Conservation (phyloP, 1,284 basidiomycete genomes). For the Sparassis latifolia region DNA sequence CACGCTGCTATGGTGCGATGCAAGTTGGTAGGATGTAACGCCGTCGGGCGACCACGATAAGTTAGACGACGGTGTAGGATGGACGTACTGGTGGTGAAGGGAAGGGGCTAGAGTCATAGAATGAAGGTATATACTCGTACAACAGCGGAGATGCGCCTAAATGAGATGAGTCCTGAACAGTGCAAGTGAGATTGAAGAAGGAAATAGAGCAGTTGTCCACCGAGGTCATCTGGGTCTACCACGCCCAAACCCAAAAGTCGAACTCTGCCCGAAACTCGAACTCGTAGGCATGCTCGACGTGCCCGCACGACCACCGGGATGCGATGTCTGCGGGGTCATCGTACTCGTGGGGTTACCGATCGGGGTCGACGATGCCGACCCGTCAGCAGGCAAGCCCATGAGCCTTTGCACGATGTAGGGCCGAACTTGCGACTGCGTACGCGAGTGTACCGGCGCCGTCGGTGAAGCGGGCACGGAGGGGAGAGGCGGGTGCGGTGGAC, state of each 20-base stretch:
- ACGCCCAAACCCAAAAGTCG: not conserved
- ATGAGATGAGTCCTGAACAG: not conserved
- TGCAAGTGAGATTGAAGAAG: not conserved
- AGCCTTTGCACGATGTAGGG: conserved; percentile 35
- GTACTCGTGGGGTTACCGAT: conserved; percentile 13
- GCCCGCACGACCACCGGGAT: not conserved
- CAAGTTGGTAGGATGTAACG: not conserved
- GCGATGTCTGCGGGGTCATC: not conserved
- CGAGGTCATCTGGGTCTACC: not conserved
- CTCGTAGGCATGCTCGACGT: not conserved
- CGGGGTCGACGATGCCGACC: conserved; percentile 13
- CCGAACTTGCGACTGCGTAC: conserved; percentile 10
- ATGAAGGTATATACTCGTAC: not conserved
- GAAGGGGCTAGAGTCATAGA: not conserved
- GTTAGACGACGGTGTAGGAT: not conserved
- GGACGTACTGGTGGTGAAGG: not conserved
- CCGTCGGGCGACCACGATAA: not conserved
- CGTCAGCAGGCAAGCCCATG: conserved; percentile 24
- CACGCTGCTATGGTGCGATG: not conserved
- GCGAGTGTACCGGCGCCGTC: conserved; percentile 13
- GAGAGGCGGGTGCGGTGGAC: conserved; percentile 47
- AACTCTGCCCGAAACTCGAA: not conserved
- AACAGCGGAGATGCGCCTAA: not conserved
- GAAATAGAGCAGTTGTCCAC: not conserved
- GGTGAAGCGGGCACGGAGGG: conserved; percentile 24